A percentile compares a stretch with the other conserved stretches of the same genome.
Conservation (phyloP, 495 filamentous ascomycete genomes). For the Pyrenula aspistea region DNA sequence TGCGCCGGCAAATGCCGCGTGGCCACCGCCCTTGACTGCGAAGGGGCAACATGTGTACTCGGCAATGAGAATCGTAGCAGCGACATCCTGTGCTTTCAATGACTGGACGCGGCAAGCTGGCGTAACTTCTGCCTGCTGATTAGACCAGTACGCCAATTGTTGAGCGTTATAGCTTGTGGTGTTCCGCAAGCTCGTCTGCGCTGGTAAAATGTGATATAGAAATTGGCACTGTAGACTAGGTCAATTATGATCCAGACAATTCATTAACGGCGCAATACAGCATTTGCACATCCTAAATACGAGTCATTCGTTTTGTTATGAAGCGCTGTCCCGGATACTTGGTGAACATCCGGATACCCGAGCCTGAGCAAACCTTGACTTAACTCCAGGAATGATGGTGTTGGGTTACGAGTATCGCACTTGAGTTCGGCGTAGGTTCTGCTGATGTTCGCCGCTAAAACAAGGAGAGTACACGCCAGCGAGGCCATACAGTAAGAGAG, state of each 20-base stretch:
- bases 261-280: not conserved
- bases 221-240: conserved; percentile 11
- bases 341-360: not conserved
- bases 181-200: conserved; percentile 5
- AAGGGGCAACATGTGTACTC: not conserved
- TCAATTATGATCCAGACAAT: not conserved
- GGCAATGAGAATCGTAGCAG: not conserved
- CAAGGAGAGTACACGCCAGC: not conserved
- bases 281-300: not conserved
- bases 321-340: not conserved
- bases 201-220: conserved; percentile 9
- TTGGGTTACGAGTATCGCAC: not conserved
- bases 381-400: not conserved
- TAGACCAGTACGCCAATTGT: conserved; percentile 34
- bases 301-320: not conserved
- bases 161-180: conserved; percentile 6
- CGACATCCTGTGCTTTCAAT: not conserved
- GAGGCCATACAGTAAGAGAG: not conserved
- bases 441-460: not conserved
- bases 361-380: not conserved
- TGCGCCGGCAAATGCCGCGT: conserved; percentile 9
- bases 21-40: not conserved
- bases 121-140: conserved; percentile 23
- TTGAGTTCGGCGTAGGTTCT: not conserved
- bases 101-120: conserved; percentile 17